Conservation (phyloP, 306 rosid species). For the Elaeagnus macrophylla region DNA sequence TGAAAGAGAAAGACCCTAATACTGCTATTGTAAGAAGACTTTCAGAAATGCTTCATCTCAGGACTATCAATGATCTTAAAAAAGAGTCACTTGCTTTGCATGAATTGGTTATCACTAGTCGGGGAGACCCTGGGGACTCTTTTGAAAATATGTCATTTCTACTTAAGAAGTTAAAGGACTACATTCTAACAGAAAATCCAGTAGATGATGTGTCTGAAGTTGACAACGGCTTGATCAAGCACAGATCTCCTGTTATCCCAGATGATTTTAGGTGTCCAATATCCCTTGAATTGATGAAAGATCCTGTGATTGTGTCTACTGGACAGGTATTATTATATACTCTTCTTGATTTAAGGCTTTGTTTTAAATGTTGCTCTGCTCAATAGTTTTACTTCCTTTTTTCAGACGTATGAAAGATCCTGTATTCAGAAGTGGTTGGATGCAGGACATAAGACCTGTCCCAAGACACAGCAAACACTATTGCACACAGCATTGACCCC, state of each 20-base stretch:
- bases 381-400: conserved; percentile 14
- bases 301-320: conserved; percentile 90
- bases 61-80: conserved; percentile 63
- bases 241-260: conserved; percentile 91
- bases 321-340: conserved; percentile 64
- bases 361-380: no score
- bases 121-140: conserved; percentile 42
- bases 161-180: conserved; percentile 60
- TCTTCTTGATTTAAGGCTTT: not conserved
- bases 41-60: conserved; percentile 68
- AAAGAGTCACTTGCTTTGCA: conserved; percentile 73
- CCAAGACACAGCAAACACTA: conserved; percentile 86
- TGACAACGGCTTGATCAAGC: conserved; percentile 51
- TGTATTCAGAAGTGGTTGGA: conserved; percentile 97
- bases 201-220: conserved; percentile 35
- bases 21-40: conserved; percentile 60
- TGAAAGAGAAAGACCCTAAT: conserved; percentile 56
- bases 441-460: conserved; percentile 92
- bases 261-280: conserved; percentile 95
- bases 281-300: conserved; percentile 91
- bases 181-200: conserved; percentile 46
- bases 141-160: conserved; percentile 54
- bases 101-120: conserved; percentile 48
- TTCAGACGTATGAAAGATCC: conserved; percentile 83
- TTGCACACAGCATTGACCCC: conserved; percentile 90